Conservation (phyloP, 139 green algal species). For the Picochlorum costavermella region DNA sequence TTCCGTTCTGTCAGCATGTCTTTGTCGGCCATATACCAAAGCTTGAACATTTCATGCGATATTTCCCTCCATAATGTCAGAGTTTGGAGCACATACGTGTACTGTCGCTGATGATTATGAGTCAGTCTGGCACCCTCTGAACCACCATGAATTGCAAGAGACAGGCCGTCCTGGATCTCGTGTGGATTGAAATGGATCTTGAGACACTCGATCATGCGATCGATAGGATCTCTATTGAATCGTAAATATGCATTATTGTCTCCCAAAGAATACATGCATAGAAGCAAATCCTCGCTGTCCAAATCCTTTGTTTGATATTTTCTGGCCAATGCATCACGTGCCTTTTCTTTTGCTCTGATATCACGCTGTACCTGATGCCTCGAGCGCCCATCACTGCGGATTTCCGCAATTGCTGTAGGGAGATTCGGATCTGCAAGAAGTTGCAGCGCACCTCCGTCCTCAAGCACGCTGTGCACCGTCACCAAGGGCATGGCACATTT, state of each 20-base stretch:
- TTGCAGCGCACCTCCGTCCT: constrained; percentile 42
- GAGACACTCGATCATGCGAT: constrained; percentile 25
- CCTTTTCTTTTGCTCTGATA: constrained; percentile 56
- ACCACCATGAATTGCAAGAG: neutral
- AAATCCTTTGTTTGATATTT: constrained; percentile 42
- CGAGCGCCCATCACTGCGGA: constrained; percentile 42
- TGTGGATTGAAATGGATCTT: constrained; percentile 6
- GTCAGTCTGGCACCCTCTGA: constrained; percentile 61
- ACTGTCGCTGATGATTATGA: constrained; percentile 83
- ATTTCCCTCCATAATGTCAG: constrained; percentile 88
- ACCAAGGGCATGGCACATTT: constrained; percentile 44
- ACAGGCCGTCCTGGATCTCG: neutral
- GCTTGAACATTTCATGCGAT: constrained; percentile 74
- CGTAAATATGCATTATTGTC: constrained; percentile 92
- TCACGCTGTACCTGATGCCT: constrained; percentile 61
- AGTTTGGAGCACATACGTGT: constrained; percentile 82
- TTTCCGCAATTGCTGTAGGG: constrained; percentile 70
- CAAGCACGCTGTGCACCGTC: constrained; percentile 74
- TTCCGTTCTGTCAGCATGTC: constrained; percentile 77
- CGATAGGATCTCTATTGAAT: constrained; percentile 83
- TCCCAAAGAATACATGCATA: constrained; percentile 76
- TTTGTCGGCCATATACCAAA: constrained; percentile 78
- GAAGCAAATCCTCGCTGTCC: constrained; percentile 65
- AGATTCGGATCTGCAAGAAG: constrained; percentile 69
- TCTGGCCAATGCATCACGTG: constrained; percentile 55